A percentile compares a stretch with the other conserved stretches of the same genome.
These are phyloP conservation scores for Penicillium maclennaniae DNA, from an alignment of 495 filamentous ascomycete species.

Conservation along the genomic window DNA sequence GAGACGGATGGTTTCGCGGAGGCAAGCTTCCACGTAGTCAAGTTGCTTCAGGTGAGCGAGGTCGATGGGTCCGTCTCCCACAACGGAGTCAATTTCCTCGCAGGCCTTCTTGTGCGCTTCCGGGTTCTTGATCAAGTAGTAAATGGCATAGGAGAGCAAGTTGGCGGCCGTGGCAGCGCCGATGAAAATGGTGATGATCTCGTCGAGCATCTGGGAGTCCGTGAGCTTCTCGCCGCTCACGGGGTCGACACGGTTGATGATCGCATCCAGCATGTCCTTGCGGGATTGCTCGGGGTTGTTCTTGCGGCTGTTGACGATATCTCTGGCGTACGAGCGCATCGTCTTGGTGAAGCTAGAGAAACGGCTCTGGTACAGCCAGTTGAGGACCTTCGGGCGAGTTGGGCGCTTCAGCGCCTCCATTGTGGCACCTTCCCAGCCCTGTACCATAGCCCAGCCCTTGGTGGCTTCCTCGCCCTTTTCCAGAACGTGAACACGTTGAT, in stretches of 20 bases:
- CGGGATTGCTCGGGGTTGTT: slow-evolving; percentile 47
- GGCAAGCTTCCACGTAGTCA: slow-evolving; percentile 60
- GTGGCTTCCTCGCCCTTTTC: slow-evolving; percentile 1
- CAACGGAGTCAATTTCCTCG: slow-evolving; percentile 41
- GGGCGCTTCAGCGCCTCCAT: slow-evolving; percentile 41
- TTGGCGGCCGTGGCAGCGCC: slow-evolving; percentile 44
- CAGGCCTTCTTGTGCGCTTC: slow-evolving; percentile 31
- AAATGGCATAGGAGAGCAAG: slow-evolving; percentile 41
- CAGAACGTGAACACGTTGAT: slow-evolving; percentile 33
- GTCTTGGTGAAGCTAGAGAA: slow-evolving; percentile 54
- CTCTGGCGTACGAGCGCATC: slow-evolving; percentile 53
- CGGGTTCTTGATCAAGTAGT: slow-evolving; percentile 44
- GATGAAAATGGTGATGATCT: slow-evolving; percentile 55
- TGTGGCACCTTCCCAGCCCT: slow-evolving; percentile 38
- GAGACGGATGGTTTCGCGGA: slow-evolving; percentile 71
- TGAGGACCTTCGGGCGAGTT: slow-evolving; percentile 37
- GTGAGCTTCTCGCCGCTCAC: slow-evolving; percentile 60
- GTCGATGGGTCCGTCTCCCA: slow-evolving; percentile 30
- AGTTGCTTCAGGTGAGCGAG: slow-evolving; percentile 61
- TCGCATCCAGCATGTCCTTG: slow-evolving; percentile 66
- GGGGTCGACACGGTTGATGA: slow-evolving; percentile 63
- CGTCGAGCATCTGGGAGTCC: slow-evolving; percentile 61
- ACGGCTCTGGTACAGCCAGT: slow-evolving; percentile 41
- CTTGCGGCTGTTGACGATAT: slow-evolving; percentile 53
- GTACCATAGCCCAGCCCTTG: slow-evolving; percentile 27